Evolutionary conservation across 495 filamentous ascomycete species (phyloP).

Genomic region (Aspergillus diversus): DNA sequence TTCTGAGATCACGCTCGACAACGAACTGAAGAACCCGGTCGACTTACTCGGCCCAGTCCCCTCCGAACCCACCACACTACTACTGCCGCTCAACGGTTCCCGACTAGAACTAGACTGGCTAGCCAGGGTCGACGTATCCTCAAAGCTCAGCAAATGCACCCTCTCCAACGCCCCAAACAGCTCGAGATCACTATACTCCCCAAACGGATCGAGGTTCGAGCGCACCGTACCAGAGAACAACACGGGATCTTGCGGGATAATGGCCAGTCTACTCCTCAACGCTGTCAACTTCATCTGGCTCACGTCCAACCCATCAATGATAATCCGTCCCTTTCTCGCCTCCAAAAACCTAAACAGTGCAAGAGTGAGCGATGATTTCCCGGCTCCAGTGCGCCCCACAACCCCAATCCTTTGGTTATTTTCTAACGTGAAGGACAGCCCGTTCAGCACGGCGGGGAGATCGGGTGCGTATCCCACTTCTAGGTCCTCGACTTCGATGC

Average conservation of each 20-base stretch:
- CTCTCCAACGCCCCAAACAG: slow-evolving; percentile 75
- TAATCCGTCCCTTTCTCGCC: slow-evolving; percentile 68
- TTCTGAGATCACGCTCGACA: slow-evolving; percentile 68
- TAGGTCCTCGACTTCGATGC: slow-evolving; percentile 72
- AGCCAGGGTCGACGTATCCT: slow-evolving; percentile 42
- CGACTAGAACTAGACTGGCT: slow-evolving; percentile 30
- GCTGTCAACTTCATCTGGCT: slow-evolving; percentile 74
- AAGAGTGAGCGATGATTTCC: slow-evolving; percentile 82
- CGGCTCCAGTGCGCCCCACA: slow-evolving; percentile 84
- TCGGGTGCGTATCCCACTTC: slow-evolving; percentile 78
- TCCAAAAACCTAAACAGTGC: slow-evolving; percentile 85
- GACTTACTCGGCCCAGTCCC: slow-evolving; percentile 32
- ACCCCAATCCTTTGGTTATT: slow-evolving; percentile 79
- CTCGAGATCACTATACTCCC: slow-evolving; percentile 69
- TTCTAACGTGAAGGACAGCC: slow-evolving; percentile 69
- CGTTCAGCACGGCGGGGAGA: slow-evolving; percentile 75
- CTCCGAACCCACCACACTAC: slow-evolving; percentile 24
- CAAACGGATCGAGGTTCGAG: slow-evolving; percentile 80
- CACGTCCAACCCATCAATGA: slow-evolving; percentile 77
- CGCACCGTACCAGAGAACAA: slow-evolving; percentile 86
- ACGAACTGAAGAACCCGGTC: slow-evolving; percentile 67
- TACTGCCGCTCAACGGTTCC: slow-evolving; percentile 24
- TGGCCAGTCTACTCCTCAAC: slow-evolving; percentile 73
- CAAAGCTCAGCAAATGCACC: slow-evolving; percentile 67
- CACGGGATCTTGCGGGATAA: slow-evolving; percentile 87